These are phyloP conservation scores for Talaromyces borbonicus DNA, from an alignment of 495 filamentous ascomycete genomes.

Conservation along the genomic window DNA sequence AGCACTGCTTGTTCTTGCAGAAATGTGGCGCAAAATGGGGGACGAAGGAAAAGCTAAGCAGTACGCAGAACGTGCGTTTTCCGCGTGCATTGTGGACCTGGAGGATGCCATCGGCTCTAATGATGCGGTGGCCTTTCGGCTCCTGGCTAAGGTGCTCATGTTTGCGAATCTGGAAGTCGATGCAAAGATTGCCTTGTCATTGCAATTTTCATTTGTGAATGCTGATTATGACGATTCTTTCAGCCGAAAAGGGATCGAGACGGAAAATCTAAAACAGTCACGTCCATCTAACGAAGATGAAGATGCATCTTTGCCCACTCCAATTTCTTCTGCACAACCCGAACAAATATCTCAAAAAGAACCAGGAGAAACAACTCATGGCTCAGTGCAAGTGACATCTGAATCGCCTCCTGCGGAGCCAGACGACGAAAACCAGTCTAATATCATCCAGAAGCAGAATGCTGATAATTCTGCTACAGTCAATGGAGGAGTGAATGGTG, in stretches of 20 bases:
- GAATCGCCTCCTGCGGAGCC: no score
- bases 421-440: no score
- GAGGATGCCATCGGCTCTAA: not conserved
- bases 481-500: no score
- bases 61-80: not conserved
- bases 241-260: not conserved
- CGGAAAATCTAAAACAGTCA: no score
- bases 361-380: no score
- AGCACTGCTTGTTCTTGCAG: not conserved
- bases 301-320: no score
- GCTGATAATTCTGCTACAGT: no score
- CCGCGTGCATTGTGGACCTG: not conserved
- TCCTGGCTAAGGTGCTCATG: constrained; percentile 1
- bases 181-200: constrained; percentile 2
- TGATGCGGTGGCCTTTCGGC: not conserved
- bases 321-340: no score
- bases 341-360: no score
- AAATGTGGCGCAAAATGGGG: not conserved
- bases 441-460: no score
- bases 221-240: not conserved
- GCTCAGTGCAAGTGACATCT: no score
- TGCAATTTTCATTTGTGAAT: not conserved
- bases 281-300: no score
- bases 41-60: not conserved
- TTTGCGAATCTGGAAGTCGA: constrained; percentile 1